Base-by-base conservation (phyloP, 2,329 filamentous ascomycete species). In the Colletotrichum sp. region DNA sequence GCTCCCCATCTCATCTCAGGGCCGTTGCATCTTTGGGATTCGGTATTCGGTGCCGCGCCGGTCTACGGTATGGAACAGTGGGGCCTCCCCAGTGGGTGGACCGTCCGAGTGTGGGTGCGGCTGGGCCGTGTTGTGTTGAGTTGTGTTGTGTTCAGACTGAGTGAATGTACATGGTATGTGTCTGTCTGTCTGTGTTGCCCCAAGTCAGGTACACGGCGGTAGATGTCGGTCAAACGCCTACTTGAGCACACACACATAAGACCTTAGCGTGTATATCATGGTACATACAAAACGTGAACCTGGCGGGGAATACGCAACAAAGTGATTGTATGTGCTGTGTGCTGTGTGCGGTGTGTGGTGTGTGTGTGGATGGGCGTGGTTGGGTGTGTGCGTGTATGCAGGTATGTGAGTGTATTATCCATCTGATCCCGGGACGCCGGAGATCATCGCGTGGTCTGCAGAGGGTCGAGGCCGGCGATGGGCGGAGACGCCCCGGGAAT, bases 401-500 rank as follows among this genome's bases (percentile, higher is more conserved):
- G 30, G 10, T 28, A 21, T 12, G 28, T 30, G 28, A 60, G 57
- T 5, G 15, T 26, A 60, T n/a, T 26, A 18, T 30, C 59, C 59
- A 48, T 67, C 39, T 21, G 36, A 61, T 72, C 32, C 72, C 72
- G 72, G 34, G 72, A 71, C n/a, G 52, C 68, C 68, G 36, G 68
- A 61, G 61, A 75, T 30, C 21, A 75, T 72, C 68, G 72, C 72
- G 68, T 67, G 52, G 60, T 71, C 48, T 34, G 52, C 18, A 67
- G 21, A 32, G 34, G 48, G 21, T 61, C 28, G 55, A 71, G 72
- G 61, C 30, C 72, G 72, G 65, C 60, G 68, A 66, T 21, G 61
- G 43, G 61, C 68, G 72, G 72, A 67, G 60, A 66, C 68, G 52
- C n/a, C 48, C 60, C 72, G 72, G 72, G 68, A 72, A 75, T 67